Evolutionary conservation across 257 asterid species (phyloP).

Genomic region (Striga asiatica): DNA sequence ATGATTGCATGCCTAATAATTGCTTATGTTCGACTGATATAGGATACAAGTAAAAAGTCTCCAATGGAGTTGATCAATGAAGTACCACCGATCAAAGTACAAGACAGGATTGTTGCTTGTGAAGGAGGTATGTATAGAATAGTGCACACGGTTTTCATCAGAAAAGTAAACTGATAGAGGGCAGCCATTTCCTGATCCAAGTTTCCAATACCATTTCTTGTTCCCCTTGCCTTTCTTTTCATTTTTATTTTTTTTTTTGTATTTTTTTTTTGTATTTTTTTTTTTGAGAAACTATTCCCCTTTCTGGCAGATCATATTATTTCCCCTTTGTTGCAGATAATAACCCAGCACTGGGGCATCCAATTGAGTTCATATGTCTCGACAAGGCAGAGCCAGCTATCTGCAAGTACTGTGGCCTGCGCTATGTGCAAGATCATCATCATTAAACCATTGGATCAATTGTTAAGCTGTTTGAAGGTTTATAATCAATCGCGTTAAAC

Average conservation of each 20-base stretch:
- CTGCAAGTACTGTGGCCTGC: slow-evolving; percentile 90
- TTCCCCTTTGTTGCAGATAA: slow-evolving; percentile 34
- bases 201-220: too few species aligned
- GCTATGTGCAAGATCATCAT: slow-evolving; percentile 73
- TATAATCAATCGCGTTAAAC: background rate
- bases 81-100: slow-evolving; percentile 91
- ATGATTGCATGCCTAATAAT: background rate
- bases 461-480: background rate
- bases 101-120: slow-evolving; percentile 71
- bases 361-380: slow-evolving; percentile 87
- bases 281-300: too few species aligned
- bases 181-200: too few species aligned
- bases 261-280: too few species aligned
- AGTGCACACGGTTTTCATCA: background rate
- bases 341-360: slow-evolving; percentile 79
- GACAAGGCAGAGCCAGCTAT: slow-evolving; percentile 71
- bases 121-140: slow-evolving; percentile 87
- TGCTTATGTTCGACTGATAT: background rate
- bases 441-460: slow-evolving; percentile 29
- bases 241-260: too few species aligned
- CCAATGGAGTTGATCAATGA: slow-evolving; percentile 97
- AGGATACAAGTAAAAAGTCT: slow-evolving; percentile 75
- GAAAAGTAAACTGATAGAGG: too few species aligned
- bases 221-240: too few species aligned
- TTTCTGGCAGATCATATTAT: too few species aligned